Conservation (phyloP, 1,284 basidiomycete species). For the Rhodotorula sp. region DNA sequence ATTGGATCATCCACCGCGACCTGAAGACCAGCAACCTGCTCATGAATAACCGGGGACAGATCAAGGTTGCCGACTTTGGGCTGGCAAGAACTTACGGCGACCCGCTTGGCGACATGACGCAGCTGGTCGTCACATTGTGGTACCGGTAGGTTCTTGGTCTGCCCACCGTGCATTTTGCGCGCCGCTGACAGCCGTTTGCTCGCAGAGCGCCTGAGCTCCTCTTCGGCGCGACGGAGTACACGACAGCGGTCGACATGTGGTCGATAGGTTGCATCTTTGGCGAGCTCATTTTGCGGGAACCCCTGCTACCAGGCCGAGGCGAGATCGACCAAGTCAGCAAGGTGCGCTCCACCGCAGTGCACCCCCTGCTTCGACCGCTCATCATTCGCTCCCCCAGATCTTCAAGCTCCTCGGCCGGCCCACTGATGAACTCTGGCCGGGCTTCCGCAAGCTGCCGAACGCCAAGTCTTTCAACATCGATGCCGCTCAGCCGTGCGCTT, state of each 20-base stretch:
- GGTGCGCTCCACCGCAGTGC: conserved; percentile 52
- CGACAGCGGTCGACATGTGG: conserved; percentile 98
- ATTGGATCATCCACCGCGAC: conserved; percentile 98
- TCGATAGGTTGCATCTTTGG: conserved; percentile 99
- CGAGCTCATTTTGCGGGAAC: conserved; percentile 88
- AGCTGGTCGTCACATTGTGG: conserved; percentile 97
- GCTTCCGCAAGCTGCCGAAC: conserved; percentile 71
- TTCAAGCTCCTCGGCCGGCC: conserved; percentile 90
- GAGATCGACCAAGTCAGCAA: conserved; percentile 89
- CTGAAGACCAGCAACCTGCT: conserved; percentile 95
- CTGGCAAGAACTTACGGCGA: conserved; percentile 93
- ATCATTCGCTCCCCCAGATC: conserved; percentile 53
- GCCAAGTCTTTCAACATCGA: conserved; percentile 70
- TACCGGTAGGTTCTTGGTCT: conserved; percentile 69
- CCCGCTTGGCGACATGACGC: conserved; percentile 92
- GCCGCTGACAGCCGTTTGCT: not conserved
- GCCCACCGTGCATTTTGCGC: not conserved
- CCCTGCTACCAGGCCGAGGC: conserved; percentile 90
- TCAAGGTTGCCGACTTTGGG: conserved; percentile 99
- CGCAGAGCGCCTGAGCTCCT: conserved; percentile 92
- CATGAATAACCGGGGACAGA: conserved; percentile 97
- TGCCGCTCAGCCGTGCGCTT: conserved; percentile 43
- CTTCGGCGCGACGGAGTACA: conserved; percentile 86
- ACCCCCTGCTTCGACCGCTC: not conserved
- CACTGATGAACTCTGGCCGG: conserved; percentile 80